These are phyloP conservation scores for Colletotrichum cereale DNA, from an alignment of 2,329 filamentous ascomycete genomes.

Conservation along the genomic window DNA sequence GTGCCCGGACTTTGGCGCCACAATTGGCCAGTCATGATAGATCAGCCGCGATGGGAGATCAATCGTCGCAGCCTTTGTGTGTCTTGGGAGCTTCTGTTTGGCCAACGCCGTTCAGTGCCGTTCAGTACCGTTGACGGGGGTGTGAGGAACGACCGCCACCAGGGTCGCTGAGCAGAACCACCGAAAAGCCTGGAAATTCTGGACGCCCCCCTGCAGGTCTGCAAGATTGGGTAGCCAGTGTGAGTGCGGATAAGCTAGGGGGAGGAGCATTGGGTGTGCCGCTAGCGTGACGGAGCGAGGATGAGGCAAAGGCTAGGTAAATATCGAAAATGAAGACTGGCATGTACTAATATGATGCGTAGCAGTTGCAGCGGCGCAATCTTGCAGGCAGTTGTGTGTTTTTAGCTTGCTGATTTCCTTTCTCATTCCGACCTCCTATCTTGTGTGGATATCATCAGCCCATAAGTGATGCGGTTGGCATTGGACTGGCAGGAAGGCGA, in stretches of 20 bases:
- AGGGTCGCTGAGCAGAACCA: constrained; percentile 13
- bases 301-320: constrained; percentile 20
- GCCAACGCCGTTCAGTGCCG: constrained; percentile 28
- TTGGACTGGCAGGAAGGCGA: constrained; percentile 18
- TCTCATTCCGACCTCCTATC: constrained; percentile 26
- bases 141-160: constrained; percentile 35
- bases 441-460: constrained; percentile 12
- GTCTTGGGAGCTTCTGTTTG: constrained; percentile 21
- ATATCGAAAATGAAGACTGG: constrained; percentile 37
- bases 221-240: constrained; percentile 29
- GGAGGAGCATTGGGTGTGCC: constrained; percentile 12
- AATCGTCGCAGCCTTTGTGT: neutral
- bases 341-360: constrained; percentile 28
- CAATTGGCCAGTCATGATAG: constrained; percentile 3
- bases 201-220: constrained; percentile 31
- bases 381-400: neutral
- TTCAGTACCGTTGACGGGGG: constrained; percentile 31
- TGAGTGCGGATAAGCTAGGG: constrained; percentile 30
- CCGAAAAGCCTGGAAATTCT: constrained; percentile 21
- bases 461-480: neutral
- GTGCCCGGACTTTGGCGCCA: neutral
- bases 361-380: constrained; percentile 14
- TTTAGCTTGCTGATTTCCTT: neutral
- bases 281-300: constrained; percentile 16
- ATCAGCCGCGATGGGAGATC: constrained; percentile 2